These are phyloP conservation scores for Sphagnum contortum DNA, from an alignment of 225 moss, liverwort and hornwort genomes.

Conservation along the genomic window DNA sequence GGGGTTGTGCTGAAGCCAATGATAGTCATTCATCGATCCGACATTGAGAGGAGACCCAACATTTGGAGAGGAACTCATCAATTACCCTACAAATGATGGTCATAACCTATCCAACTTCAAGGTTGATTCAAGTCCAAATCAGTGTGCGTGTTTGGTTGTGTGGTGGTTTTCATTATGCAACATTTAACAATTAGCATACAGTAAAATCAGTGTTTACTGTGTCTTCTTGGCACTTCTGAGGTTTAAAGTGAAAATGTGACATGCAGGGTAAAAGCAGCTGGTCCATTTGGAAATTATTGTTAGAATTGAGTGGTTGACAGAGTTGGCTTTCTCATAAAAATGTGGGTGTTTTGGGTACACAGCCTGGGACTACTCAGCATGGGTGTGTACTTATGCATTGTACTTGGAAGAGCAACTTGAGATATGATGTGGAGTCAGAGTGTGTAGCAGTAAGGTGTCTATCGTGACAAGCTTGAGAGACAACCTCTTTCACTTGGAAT, in stretches of 20 bases:
- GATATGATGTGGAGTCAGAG: conserved; percentile 84
- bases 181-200: too few species aligned
- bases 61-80: conserved; percentile 88
- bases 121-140: conserved; percentile 90
- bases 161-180: too few species aligned
- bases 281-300: too few species aligned
- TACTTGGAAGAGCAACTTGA: conserved; percentile 93
- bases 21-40: conserved; percentile 83
- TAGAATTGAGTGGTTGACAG: too few species aligned
- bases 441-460: conserved; percentile 61
- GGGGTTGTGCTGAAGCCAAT: conserved; percentile 81
- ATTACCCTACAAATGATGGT: conserved; percentile 75
- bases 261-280: too few species aligned
- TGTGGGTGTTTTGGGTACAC: conserved; percentile 5
- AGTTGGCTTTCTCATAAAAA: too few species aligned
- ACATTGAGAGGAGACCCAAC: conserved; percentile 92
- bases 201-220: too few species aligned
- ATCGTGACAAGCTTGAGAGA: too few species aligned
- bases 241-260: too few species aligned
- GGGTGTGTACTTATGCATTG: conserved; percentile 92
- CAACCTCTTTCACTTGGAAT: too few species aligned
- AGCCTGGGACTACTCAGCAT: conserved; percentile 99
- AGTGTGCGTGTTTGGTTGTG: conserved; percentile 20
- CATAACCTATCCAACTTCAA: conserved; percentile 92
- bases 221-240: too few species aligned